Base-by-base conservation (phyloP, 2,329 filamentous ascomycete species). In the Trichoderma brevicompactum region DNA sequence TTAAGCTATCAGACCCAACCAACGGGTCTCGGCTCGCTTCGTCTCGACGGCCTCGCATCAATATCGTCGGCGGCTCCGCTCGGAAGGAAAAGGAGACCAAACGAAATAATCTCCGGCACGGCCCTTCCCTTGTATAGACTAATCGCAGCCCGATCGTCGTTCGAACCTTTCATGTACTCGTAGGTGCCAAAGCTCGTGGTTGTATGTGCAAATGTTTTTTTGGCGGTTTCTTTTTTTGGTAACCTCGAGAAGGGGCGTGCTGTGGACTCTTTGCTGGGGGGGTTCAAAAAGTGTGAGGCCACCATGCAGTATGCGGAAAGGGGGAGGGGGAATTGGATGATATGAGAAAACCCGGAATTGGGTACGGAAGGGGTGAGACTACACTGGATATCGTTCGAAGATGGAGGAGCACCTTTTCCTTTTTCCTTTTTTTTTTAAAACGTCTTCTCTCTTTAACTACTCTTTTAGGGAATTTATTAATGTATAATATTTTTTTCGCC, bases 161-260 rank as follows among this genome's bases (percentile, higher is more conserved):
- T 58, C 54, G 28, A 40, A 60, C 17, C 23, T 19, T 19, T 44
- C 19, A 60, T 44, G 60, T 54, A 63, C 49, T 44, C 41, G 28
- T 19, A 43, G 17, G 60, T 63, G 49, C 19, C 9, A 63, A 54
- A 40, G 28, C 60, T 54, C 40, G 41, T 63, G 60, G 40, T 46
- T 54, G 60, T 53, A 38, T 46, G 60, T 63, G 60, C 3, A 44
- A 54, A 54, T 19, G 6, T 10, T 6, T 10, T 6, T 38, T 13
- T 10, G n/a, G 9, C 28, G n/a, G 8, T 28, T 49, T 49, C 40
- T 36, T 40, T 13, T 38, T 28, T 28, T 28, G 28, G 5, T 17
- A 19, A 28, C 13, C 23, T 54, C 40, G 40, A 63, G n/a, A 54
- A 17, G 60, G 28, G 60, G 60, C 40, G 19, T 36, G 32, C 13